Evolutionary conservation across 2,329 filamentous ascomycete species (phyloP), one percentile per base, ranked within the genome.

Genomic region (Cercospora zeina): DNA sequence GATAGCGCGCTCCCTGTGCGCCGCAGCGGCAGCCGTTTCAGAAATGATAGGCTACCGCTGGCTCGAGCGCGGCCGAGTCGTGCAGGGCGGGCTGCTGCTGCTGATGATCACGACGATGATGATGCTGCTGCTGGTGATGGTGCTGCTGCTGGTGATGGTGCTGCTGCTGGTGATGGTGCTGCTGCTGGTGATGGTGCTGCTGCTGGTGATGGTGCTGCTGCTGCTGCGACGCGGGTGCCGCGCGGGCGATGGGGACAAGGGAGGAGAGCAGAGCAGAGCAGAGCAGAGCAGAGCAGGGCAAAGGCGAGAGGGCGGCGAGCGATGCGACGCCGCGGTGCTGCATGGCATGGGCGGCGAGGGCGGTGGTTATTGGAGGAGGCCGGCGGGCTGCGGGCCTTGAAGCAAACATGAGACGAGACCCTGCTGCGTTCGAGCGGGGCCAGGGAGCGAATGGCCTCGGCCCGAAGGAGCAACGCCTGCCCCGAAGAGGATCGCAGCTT

Each of bases 1-100:
- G 42, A 49, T 58, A 58, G 42, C 53, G 53, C 42, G n/a, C 37
- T 47, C 24, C 27, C 56, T 34, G 53, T 39, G 36, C 53, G 34
- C 30, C 24, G 47, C 47, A 30, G 47, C 47, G 39, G 39, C 50
- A 34, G 33, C 50, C 50, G 53, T 55, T 55, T 55, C 56, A 58
- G 56, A 58, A 51, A 50, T 58, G 56, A 58, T 58, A 50, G 56
- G 56, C 56, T 58, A 34, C 30, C 47, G 55, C 45, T n/a, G 56
- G 56, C 56, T 50, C 56, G 45, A 50, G 56, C 56, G 39, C 45
- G 31, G 56, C 42, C 56, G 56, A 50, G 27, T 50, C 42, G 56
- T 58, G 42, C 47, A n/a, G n/a, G n/a, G n/a, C n/a, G n/a, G n/a
- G n/a, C n/a, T n/a, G n/a, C n/a, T n/a, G n/a, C n/a, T n/a, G n/a